Conservation (phyloP, 176 grass and related monocot genomes). For the Oryza australiensis region DNA sequence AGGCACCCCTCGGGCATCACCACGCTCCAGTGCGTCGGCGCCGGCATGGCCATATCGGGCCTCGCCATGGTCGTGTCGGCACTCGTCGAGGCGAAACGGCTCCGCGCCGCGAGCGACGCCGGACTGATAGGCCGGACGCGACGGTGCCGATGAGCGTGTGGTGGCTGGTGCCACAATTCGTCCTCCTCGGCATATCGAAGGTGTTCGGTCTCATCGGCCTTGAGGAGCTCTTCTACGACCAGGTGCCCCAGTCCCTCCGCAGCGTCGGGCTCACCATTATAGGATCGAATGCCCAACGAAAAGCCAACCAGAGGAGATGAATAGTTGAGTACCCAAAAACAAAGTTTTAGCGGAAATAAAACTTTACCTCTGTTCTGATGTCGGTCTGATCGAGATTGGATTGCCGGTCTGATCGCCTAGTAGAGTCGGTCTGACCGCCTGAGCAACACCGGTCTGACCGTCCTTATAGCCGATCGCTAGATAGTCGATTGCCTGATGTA, state of each 20-base stretch:
- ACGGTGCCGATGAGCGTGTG: slow-evolving; percentile 70
- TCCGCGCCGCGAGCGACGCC: slow-evolving; percentile 42
- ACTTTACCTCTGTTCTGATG: no score
- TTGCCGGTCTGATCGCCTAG: no score
- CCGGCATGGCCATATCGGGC: slow-evolving; percentile 47
- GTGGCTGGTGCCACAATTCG: slow-evolving; percentile 81
- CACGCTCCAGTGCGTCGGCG: slow-evolving; percentile 64
- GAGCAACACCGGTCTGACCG: no score
- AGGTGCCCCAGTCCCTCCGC: slow-evolving; percentile 54
- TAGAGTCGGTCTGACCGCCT: no score
- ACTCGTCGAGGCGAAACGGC: slow-evolving; percentile 59
- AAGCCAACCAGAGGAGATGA: no score
- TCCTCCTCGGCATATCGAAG: slow-evolving; percentile 53
- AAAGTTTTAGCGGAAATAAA: no score
- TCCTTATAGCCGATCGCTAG: no score
- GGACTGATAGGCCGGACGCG: slow-evolving; percentile 39
- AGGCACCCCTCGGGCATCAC: slow-evolving; percentile 59
- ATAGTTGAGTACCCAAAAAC: no score
- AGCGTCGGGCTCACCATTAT: slow-evolving; percentile 64
- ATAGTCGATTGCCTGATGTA: no score
- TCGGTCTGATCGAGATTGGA: no score
- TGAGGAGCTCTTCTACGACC: slow-evolving; percentile 76
- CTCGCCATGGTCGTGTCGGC: slow-evolving; percentile 51
- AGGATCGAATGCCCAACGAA: no score
- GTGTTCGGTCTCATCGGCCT: slow-evolving; percentile 39